A percentile compares a stretch with the other conserved stretches of the same genome.
Evolutionary conservation across 176 grass and related monocot genomes (phyloP).

Genomic region (Eragrostis curvula): DNA sequence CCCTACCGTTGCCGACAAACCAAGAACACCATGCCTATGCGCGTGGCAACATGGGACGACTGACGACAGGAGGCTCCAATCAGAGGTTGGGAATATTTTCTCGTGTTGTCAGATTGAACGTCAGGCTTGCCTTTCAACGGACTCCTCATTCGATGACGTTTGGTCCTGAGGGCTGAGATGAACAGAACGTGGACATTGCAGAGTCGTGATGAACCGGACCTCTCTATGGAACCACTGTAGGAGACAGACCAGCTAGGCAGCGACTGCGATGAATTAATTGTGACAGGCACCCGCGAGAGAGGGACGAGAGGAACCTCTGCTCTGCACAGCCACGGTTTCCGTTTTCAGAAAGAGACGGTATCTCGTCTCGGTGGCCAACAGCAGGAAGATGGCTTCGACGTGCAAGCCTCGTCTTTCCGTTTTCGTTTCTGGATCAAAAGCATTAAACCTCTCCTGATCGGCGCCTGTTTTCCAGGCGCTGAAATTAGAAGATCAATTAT

Average conservation of each 20-base stretch:
- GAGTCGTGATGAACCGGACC: neutral
- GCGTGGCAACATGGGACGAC: no score
- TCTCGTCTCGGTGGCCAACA: neutral
- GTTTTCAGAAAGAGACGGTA: slow-evolving; percentile 15
- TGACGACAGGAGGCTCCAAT: no score
- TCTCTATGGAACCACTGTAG: neutral
- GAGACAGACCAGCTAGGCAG: neutral
- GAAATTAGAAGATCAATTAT: neutral
- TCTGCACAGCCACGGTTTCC: neutral
- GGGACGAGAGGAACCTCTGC: neutral
- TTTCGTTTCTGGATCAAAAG: neutral
- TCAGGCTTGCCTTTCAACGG: neutral
- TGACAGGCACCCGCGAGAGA: neutral
- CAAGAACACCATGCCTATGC: neutral
- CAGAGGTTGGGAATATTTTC: neutral
- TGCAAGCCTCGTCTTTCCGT: slow-evolving; percentile 20
- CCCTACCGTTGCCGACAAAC: neutral
- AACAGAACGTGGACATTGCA: neutral
- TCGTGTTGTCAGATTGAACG: neutral
- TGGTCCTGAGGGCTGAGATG: neutral
- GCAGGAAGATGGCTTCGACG: neutral
- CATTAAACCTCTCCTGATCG: neutral
- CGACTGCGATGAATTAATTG: neutral
- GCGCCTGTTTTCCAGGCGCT: neutral
- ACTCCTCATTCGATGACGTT: no score